Conservation (phyloP, 1,284 basidiomycete genomes). For the Gastroboletus turbinatus region DNA sequence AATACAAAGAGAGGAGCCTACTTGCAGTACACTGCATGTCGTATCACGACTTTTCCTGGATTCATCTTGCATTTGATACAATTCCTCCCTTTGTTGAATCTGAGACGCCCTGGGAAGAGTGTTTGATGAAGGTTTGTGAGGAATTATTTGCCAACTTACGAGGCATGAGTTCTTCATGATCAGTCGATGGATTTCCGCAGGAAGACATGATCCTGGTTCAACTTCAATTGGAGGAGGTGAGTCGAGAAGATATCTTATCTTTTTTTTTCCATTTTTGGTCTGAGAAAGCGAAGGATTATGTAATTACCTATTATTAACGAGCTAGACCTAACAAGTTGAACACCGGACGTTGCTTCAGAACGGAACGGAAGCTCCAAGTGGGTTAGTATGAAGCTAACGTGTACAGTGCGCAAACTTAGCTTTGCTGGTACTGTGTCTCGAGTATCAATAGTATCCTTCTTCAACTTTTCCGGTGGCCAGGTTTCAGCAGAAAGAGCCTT, state of each 20-base stretch:
- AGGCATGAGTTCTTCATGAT: conserved; percentile 60
- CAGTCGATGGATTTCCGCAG: conserved; percentile 61
- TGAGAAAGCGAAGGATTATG: neutral
- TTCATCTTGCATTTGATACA: conserved; percentile 73
- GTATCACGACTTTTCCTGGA: conserved; percentile 65
- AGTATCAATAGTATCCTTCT: neutral
- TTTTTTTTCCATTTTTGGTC: conserved; percentile 11
- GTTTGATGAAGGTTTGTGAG: neutral
- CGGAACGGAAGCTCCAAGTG: neutral
- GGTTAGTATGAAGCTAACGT: neutral
- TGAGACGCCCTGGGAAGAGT: conserved; percentile 49
- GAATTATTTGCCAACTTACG: conserved; percentile 42
- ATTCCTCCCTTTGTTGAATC: conserved; percentile 59
- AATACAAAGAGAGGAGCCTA: conserved; percentile 34
- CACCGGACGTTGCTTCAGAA: neutral
- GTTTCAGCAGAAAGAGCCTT: neutral
- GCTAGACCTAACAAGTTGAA: no score
- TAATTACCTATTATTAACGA: no score
- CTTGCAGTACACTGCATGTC: conserved; percentile 84
- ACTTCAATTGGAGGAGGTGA: no score
- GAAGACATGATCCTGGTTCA: conserved; percentile 34
- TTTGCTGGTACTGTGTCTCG: no score
- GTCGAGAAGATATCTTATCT: conserved; percentile 3
- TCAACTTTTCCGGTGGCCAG: neutral
- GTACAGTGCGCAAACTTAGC: neutral